Percentiles rank a stretch among this genome's conserved stretches.
Evolutionary conservation across 495 filamentous ascomycete genomes (phyloP).

Genomic region (Pseudoneurospora amorphoporcata): DNA sequence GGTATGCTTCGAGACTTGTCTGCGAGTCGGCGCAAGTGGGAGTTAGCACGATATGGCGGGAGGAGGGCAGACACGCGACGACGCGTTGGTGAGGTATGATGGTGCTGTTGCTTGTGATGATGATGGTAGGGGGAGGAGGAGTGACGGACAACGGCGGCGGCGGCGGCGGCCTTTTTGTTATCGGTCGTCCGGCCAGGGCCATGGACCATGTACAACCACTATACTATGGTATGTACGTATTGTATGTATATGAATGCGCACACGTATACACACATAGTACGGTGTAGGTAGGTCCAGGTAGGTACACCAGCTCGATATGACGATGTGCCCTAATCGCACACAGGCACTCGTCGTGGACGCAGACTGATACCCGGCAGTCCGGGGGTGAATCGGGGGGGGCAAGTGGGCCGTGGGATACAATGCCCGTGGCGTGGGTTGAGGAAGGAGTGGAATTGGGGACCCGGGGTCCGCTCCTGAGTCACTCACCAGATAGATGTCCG

Average conservation of each 20-base stretch:
- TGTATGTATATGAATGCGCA: background rate
- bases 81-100: conserved; percentile 6
- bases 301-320: background rate
- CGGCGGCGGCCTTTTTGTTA: background rate
- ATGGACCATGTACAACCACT: background rate
- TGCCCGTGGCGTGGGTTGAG: conserved; percentile 2
- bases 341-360: background rate
- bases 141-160: background rate
- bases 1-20: conserved; percentile 39
- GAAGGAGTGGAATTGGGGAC: background rate
- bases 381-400: background rate
- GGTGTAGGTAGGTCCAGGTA: background rate
- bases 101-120: conserved; percentile 2
- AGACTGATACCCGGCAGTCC: background rate
- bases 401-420: conserved; percentile 4
- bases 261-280: background rate
- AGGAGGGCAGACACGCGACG: conserved; percentile 11
- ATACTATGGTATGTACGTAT: background rate
- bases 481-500: conserved; percentile 25
- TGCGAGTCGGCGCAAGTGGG: conserved; percentile 18
- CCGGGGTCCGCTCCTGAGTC: conserved; percentile 22
- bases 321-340: background rate
- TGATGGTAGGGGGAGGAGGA: background rate
- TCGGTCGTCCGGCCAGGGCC: background rate
- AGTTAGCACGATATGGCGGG: conserved; percentile 8